Evolutionary conservation across 345 rosid genomes (phyloP).

Genomic region (Brassica incana): DNA sequence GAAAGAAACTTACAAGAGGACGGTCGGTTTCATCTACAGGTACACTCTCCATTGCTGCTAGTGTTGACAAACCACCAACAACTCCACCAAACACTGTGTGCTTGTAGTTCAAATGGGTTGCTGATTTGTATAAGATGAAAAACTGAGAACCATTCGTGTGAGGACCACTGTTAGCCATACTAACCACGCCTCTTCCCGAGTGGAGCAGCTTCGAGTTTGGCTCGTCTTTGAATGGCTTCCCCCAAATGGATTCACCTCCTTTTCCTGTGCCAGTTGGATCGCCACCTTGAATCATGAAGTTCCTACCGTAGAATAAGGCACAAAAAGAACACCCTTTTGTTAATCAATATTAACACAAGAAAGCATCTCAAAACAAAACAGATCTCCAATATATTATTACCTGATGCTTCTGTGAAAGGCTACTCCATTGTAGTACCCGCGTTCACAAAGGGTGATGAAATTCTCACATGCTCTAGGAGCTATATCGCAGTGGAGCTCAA

Average conservation of each 20-base stretch:
- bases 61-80: slow-evolving; percentile 83
- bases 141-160: slow-evolving; percentile 97
- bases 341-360: not conserved
- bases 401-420: slow-evolving; percentile 77
- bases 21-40: slow-evolving; percentile 79
- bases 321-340: not conserved
- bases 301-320: slow-evolving; percentile 44
- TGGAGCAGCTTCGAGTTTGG: slow-evolving; percentile 85
- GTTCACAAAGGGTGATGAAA: slow-evolving; percentile 84
- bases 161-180: slow-evolving; percentile 99
- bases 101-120: slow-evolving; percentile 88
- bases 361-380: not conserved
- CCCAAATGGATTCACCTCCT: slow-evolving; percentile 97
- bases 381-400: slow-evolving; percentile 26
- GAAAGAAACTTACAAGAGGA: slow-evolving; percentile 63
- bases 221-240: slow-evolving; percentile 94
- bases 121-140: slow-evolving; percentile 95
- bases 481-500: slow-evolving; percentile 90
- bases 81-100: slow-evolving; percentile 94
- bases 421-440: slow-evolving; percentile 80
- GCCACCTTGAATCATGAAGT: slow-evolving; percentile 98
- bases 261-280: slow-evolving; percentile 93
- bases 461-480: slow-evolving; percentile 92
- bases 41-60: slow-evolving; percentile 90
- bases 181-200: slow-evolving; percentile 89